Evolutionary conservation across 1,139 yeast genomes (phyloP), one percentile per base, ranked within the genome.

Genomic region (Debaryomyces coudertii): DNA sequence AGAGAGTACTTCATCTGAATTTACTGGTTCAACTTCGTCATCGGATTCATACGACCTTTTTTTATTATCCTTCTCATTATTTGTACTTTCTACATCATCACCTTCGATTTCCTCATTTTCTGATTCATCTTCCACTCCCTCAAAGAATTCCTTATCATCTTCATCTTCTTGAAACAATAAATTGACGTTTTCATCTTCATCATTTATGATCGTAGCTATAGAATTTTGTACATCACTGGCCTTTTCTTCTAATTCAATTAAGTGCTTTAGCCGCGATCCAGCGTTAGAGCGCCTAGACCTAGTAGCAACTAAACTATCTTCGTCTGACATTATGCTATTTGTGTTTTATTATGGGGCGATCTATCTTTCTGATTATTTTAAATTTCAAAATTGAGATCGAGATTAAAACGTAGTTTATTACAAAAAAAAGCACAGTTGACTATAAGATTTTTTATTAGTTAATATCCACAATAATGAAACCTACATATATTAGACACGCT

Each of bases 271-370:
- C 47, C 95, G 75, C 44, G 90, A 86, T 8, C 99, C 99, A 1
- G 99, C 99, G 67, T 93, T 93, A 42, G 90, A 68, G 44, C 99
- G 82, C 53, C 90, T 77, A 47, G 83, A 70, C 51, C 97, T 78
- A 5, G 95, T 85, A 11, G 88, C 82, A 55, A 87, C 84, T 52
- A 84, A 69, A 56, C 78, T 73, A 40, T 79, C 82, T 27, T 58
- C 63, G 33, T 55, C 59, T 38, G 61, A 53, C 65, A 60, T 60
- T 25, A 33, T 33, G 16, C 36, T 33, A 33, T 18, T 33, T 7
- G 11, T 18, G 36, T 33, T 11, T 7, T 15, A 7, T 33, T 18
- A 33, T 8, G 3, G 7, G 18, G 12, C 8, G 24, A 6, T 2
- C 4, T 16, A 16, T n/a, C n/a, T 6, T 31, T 7, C n/a, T 31